Conservation (phyloP, 148 eudicot species). For the Mesembryanthemum crystallinum region DNA sequence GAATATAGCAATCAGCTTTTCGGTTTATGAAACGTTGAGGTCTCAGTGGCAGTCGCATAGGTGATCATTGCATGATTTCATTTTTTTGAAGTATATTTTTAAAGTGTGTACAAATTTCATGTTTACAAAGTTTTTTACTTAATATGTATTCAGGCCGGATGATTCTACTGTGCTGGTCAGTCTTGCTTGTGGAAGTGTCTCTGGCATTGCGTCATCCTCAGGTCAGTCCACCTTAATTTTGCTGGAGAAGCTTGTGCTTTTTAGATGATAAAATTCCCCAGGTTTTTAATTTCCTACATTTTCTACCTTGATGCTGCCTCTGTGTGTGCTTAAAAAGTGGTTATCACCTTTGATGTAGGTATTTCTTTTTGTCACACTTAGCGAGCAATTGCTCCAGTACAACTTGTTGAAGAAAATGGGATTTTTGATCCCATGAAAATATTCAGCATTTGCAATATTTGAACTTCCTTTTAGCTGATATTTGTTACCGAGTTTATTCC, state of each 20-base stretch:
- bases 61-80: conserved; percentile 31
- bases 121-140: not conserved
- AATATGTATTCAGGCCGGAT: conserved; percentile 48
- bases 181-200: conserved; percentile 96
- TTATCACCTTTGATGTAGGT: not conserved
- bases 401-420: not conserved
- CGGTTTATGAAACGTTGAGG: conserved; percentile 85
- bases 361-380: not conserved
- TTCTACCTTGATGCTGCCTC: not conserved
- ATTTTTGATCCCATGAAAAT: not conserved
- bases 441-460: not conserved
- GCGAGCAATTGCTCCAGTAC: not conserved
- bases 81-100: not conserved
- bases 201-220: conserved; percentile 93
- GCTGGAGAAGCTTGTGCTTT: conserved; percentile 4
- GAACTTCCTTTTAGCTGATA: not conserved
- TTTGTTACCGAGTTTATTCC: conserved; percentile 7
- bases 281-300: not conserved
- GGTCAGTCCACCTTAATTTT: conserved; percentile 54
- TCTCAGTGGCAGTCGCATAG: conserved; percentile 69
- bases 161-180: conserved; percentile 76
- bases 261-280: not conserved
- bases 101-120: not conserved
- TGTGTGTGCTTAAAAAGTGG: not conserved
- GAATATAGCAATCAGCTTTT: conserved; percentile 89